Evolutionary conservation across 2,329 filamentous ascomycete species (phyloP), one percentile per base, ranked within the genome.

Genomic region (Pseudogymnoascus sp.): DNA sequence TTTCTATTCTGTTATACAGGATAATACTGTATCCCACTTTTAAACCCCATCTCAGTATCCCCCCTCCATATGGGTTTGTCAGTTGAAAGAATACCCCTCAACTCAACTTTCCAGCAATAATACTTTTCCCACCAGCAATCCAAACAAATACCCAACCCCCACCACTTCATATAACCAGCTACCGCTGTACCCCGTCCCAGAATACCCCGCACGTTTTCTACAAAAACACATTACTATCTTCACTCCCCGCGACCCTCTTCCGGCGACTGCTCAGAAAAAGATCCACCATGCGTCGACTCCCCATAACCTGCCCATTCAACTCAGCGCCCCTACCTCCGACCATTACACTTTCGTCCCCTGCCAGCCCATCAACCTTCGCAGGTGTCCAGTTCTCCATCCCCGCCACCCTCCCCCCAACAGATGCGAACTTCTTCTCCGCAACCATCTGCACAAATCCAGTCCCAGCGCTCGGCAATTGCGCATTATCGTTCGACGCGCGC

Each of bases 281-380:
- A 61, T 84, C 81, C 6, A 84, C 81, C 79, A 84, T 83, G 43
- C 75, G 75, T 70, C 78, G 78, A 67, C 81, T 81, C 2, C 79
- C 79, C 64, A 77, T 70, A 0, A 70, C 71, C 63, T 78, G 76
- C 0, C 72, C 70, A 40, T 76, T 73, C 62, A 66, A 63, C 6
- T n/a, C 10, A 60, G 64, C 2, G 22, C 4, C 7, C 59, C 64
- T 19, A 64, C 64, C 3, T 62, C 60, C 19, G 63, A 64, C 12
- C 68, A 68, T 28, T 60, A 66, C 66, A 8, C 65, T 46, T 19
- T 64, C 65, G 38, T 67, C 46, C 41, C 65, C 59, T 59, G 62
- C 61, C 63, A 72, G 62, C 46, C 70, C 61, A 65, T 70, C 64
- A 64, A 65, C 26, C 61, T 63, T 59, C 59, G 5, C 62, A 56